Base-by-base conservation (phyloP, 257 asterid species). In the Petunia axillaris region DNA sequence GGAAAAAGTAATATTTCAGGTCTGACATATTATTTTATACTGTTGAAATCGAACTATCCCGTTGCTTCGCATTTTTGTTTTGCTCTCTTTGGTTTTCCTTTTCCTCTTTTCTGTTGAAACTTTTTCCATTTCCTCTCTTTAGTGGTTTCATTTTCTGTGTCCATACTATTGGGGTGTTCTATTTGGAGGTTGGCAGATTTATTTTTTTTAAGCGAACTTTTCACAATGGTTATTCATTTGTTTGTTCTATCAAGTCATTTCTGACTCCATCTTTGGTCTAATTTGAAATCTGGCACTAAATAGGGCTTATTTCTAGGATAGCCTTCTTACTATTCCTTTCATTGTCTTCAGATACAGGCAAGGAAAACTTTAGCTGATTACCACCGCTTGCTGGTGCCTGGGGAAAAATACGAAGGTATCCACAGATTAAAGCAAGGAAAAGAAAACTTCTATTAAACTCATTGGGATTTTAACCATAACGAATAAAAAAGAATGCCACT, bases 331-430 rank as follows among this genome's bases (percentile, higher is more conserved):
- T 80, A 16, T 80, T 63, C 67, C 53, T 16, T 76, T 57, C 57
- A 67, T 67, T 44, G 43, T 71, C 62, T 76, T 84, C 89, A 93
- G 97, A 82, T 92, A 64, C 71, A 80, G 77, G 96, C 96, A 80
- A 79, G 89, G 79, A 77, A 89, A 81, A 48, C 75, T 14, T 89
- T 87, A 75, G 97, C 91, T 52, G 91, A 92, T 81, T 93, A 89
- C 85, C 95, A 93, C 84, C 91, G 98, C 39, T 64, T 93, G 91
- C 87, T 91, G 73, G 89, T 91, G 81, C 98, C 98, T 13, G 82
- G 89, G 75, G 90, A 84, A 75, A 89, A 82, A 83, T 93, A 92
- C 46, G 95, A 92, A 92, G 96, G 97, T 93, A 86, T 59, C 55
- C 54, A 5, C 35, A 35, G 44, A 71, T 25, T 48, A 25, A 68